A percentile compares a stretch with the other conserved stretches of the same genome.
phyloP scores from a whole-genome alignment of 768 basidiomycete genomes.

The Rhodotorula babjevae region DNA sequence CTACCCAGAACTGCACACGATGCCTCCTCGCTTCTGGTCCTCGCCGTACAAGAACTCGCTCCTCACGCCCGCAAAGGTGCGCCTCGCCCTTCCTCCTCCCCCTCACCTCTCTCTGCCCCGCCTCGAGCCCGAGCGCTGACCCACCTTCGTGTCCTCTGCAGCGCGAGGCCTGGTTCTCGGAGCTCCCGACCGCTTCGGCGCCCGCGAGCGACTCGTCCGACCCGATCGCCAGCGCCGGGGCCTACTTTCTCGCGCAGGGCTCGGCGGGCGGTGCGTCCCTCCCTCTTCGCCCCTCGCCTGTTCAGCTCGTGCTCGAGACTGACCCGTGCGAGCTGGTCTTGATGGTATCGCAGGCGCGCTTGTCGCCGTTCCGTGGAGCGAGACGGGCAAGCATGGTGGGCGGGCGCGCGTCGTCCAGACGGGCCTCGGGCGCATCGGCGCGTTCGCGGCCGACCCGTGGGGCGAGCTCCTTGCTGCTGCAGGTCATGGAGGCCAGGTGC shows the following conservation, averaged over 20 bases:
- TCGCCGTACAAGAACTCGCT: slow-evolving; percentile 40
- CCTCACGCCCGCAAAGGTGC: slow-evolving; percentile 23
- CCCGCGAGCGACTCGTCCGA: slow-evolving; percentile 16
- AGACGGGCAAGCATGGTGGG: slow-evolving; percentile 17
- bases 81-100: neutral
- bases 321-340: too few species aligned
- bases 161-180: slow-evolving; percentile 37
- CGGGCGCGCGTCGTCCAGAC: slow-evolving; percentile 8
- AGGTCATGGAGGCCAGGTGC: slow-evolving; percentile 4
- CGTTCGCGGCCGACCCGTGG: slow-evolving; percentile 26
- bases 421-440: slow-evolving; percentile 2
- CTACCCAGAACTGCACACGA: neutral
- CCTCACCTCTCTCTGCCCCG: neutral
- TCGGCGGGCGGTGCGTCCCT: slow-evolving; percentile 11
- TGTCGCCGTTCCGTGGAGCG: slow-evolving; percentile 8
- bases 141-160: neutral
- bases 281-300: neutral
- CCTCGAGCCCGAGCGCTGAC: too few species aligned
- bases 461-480: slow-evolving; percentile 25
- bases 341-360: slow-evolving; percentile 34
- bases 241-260: slow-evolving; percentile 29
- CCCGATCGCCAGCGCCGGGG: neutral
- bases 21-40: slow-evolving; percentile 33
- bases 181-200: slow-evolving; percentile 18
- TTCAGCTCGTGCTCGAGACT: neutral